Evolutionary conservation across 2,329 filamentous ascomycete genomes (phyloP).

Genomic region (Chrysoporthe puriensis): DNA sequence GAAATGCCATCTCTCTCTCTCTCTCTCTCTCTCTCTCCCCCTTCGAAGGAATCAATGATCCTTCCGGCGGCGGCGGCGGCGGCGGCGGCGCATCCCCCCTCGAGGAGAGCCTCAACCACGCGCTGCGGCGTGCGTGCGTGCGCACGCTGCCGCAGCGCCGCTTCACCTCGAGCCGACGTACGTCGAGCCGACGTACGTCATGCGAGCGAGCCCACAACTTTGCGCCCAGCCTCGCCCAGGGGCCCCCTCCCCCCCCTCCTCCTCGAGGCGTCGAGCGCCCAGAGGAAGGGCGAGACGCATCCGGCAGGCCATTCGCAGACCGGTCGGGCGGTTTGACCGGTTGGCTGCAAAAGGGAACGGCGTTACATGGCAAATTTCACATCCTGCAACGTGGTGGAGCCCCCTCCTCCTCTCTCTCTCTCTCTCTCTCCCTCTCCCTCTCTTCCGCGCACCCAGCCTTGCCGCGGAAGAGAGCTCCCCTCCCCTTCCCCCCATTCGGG

Average conservation of each 20-base stretch:
- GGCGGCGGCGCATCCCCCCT: background rate
- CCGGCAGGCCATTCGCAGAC: background rate
- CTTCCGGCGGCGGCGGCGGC: background rate
- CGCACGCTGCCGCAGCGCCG: no score
- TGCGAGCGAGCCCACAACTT: no score
- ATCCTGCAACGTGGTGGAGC: background rate
- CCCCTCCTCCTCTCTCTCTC: no score
- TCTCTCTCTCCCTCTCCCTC: background rate
- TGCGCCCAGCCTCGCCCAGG: no score
- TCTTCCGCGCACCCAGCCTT: background rate
- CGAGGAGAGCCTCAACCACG: background rate
- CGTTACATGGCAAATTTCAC: background rate
- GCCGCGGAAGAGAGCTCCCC: background rate
- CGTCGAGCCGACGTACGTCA: no score
- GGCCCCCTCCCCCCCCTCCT: background rate
- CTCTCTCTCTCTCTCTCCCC: no score
- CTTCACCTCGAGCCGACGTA: background rate
- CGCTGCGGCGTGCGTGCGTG: no score
- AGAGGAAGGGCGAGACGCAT: background rate
- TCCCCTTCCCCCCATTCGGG: background rate
- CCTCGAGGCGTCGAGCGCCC: background rate
- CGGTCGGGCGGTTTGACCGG: background rate
- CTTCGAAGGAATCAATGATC: background rate
- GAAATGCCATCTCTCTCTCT: background rate
- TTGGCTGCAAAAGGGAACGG: background rate